phyloP scores from a whole-genome alignment of 148 eudicot species.

The Polygonum maritimum region DNA sequence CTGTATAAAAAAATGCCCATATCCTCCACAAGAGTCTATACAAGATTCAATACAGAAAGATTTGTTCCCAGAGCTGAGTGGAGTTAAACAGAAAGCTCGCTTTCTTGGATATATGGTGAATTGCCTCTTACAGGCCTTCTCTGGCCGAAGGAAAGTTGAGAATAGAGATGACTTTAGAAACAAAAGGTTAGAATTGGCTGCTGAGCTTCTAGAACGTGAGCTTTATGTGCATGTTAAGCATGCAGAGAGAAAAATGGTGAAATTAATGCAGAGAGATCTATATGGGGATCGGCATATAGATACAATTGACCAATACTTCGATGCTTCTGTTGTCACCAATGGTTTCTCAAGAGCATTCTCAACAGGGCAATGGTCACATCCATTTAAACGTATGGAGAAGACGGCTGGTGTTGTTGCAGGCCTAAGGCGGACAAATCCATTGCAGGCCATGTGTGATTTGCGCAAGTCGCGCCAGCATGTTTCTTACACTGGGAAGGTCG shows the following conservation, averaged over 20 bases:
- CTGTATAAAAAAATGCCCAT: slow-evolving; percentile 35
- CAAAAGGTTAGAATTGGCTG: slow-evolving; percentile 79
- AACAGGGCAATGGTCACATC: slow-evolving; percentile 81
- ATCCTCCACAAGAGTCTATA: slow-evolving; percentile 64
- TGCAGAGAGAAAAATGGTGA: slow-evolving; percentile 85
- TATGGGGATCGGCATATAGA: slow-evolving; percentile 56
- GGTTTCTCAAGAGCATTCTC: slow-evolving; percentile 90
- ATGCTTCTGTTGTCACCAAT: slow-evolving; percentile 82
- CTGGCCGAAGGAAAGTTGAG: slow-evolving; percentile 72
- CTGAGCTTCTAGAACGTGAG: slow-evolving; percentile 80
- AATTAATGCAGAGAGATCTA: slow-evolving; percentile 82
- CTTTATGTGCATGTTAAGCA: slow-evolving; percentile 70
- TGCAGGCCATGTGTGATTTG: slow-evolving; percentile 77
- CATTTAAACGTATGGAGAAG: slow-evolving; percentile 61
- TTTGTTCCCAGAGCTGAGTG: slow-evolving; percentile 56
- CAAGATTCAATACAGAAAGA: slow-evolving; percentile 32
- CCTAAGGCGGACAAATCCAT: slow-evolving; percentile 80
- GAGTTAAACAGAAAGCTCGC: slow-evolving; percentile 60
- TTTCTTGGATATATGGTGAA: slow-evolving; percentile 89
- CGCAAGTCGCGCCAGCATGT: slow-evolving; percentile 88
- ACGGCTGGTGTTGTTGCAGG: slow-evolving; percentile 76
- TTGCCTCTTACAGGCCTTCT: slow-evolving; percentile 57
- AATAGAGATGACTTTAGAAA: slow-evolving; percentile 86
- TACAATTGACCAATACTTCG: slow-evolving; percentile 70
- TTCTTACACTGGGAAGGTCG: slow-evolving; percentile 78